A percentile compares a stretch with the other conserved stretches of the same genome.
These are phyloP conservation scores for Chaetomiaceae sp. DNA, from an alignment of 2,329 filamentous ascomycete genomes.

Conservation along the genomic window DNA sequence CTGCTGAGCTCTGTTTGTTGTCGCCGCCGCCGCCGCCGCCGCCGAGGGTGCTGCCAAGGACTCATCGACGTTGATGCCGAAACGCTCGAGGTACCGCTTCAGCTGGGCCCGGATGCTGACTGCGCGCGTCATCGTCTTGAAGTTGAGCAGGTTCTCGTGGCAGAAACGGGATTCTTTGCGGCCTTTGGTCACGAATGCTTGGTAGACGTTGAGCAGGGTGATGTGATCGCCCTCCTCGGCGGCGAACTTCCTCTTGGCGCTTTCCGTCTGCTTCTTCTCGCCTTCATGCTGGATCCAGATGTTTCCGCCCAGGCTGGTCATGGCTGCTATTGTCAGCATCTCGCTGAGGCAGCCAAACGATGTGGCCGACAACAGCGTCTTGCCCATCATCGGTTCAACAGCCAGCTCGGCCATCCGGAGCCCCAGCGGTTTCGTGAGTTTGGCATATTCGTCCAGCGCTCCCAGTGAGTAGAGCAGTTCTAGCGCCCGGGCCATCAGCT, in stretches of 20 bases:
- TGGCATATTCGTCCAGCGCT: slow-evolving; percentile 82
- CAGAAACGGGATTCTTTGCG: slow-evolving; percentile 83
- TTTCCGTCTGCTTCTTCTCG: slow-evolving; percentile 69
- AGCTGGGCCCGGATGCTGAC: slow-evolving; percentile 83
- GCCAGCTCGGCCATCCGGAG: slow-evolving; percentile 87
- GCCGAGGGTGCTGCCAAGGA: slow-evolving; percentile 41
- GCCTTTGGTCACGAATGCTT: slow-evolving; percentile 76
- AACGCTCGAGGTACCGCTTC: slow-evolving; percentile 78
- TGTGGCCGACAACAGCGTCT: slow-evolving; percentile 70
- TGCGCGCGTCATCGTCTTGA: slow-evolving; percentile 73
- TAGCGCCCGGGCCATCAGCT: slow-evolving; percentile 77
- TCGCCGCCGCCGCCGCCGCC: too few species aligned
- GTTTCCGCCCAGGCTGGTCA: slow-evolving; percentile 79
- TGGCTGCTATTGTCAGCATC: slow-evolving; percentile 85
- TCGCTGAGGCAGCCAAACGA: slow-evolving; percentile 75
- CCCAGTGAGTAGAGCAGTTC: slow-evolving; percentile 84
- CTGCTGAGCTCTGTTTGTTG: slow-evolving; percentile 52
- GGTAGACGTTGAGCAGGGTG: slow-evolving; percentile 88
- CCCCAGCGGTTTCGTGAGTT: slow-evolving; percentile 83
- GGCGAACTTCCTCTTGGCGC: slow-evolving; percentile 72
- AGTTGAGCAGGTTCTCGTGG: slow-evolving; percentile 79
- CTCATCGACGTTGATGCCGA: slow-evolving; percentile 66
- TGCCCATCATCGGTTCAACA: slow-evolving; percentile 93
- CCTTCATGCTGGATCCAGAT: slow-evolving; percentile 78
- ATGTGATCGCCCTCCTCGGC: slow-evolving; percentile 92